Base-by-base conservation (phyloP, 1,284 basidiomycete species). In the Trichosporon ovoides region DNA sequence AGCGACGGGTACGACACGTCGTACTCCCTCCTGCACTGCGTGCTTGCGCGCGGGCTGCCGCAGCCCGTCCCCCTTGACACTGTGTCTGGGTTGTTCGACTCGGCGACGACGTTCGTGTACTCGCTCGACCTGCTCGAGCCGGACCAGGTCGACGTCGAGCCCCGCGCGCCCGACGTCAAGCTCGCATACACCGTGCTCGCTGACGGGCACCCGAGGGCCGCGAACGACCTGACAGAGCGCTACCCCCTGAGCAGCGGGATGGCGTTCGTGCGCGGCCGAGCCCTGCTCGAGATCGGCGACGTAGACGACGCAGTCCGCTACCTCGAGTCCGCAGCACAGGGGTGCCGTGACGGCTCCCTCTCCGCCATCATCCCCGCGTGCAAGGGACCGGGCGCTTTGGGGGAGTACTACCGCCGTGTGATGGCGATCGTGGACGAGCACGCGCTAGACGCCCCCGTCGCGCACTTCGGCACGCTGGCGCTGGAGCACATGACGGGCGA, bases 371-470 rank as follows among this genome's bases (percentile, higher is more conserved):
- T 91, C 53, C 87, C 88, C 22, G 79, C 79, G 24, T 79, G 79
- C 28, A 79, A 81, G 50, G 70, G 83, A 13, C 82, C 84, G 57
- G 81, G 83, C 57, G 84, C 84, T 5, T 80, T 85, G 57, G 85
- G 85, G 66, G 80, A 81, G 6, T 95, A 89, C 78, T 93, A 91
- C 77, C 75, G 85, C 35, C 88, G 91, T 72, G 81, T 83, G 46
- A 83, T 86, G n/a, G 78, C 81, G 20, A 77, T 92, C 13, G 92
- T 91, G 79, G 87, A 85, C 68, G 78, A 81, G 48, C 80, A 79
- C 43, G 78, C 77, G 31, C 77, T 83, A 57, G 81, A 85, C 18
- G 79, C 78, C 28, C 81, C 88, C 38, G 87, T 91, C 63, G 83
- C 88, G 34, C 75, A 77, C 22, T 95, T 94, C 70, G 84, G 87